phyloP scores from a whole-genome alignment of 345 rosid species.

The Dipteronia sinensis region DNA sequence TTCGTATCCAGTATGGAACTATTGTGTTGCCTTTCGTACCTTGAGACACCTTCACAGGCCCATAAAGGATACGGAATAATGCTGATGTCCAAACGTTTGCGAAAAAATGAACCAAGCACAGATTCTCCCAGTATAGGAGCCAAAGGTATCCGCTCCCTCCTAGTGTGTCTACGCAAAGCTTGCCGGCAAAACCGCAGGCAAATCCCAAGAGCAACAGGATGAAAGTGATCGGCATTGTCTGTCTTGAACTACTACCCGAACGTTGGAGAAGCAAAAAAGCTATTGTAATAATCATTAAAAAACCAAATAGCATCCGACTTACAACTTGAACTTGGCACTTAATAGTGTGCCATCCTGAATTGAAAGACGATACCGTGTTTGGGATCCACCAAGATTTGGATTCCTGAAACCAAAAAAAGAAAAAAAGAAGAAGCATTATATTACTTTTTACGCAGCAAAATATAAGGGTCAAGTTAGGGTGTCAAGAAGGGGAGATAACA shows the following conservation, averaged over 20 bases:
- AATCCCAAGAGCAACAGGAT: slow-evolving; percentile 67
- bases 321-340: slow-evolving; percentile 64
- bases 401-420: slow-evolving; percentile 38
- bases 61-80: slow-evolving; percentile 53
- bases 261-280: slow-evolving; percentile 69
- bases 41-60: slow-evolving; percentile 44
- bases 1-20: slow-evolving; percentile 68
- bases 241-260: slow-evolving; percentile 47
- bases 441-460: too few relatives aligned
- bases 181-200: slow-evolving; percentile 73
- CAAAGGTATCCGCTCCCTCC: slow-evolving; percentile 79
- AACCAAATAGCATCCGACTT: slow-evolving; percentile 65
- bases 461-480: too few relatives aligned
- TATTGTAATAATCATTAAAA: slow-evolving; percentile 56
- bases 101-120: slow-evolving; percentile 68
- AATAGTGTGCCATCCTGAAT: slow-evolving; percentile 44
- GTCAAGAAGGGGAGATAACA: too few relatives aligned
- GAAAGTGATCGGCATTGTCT: slow-evolving; percentile 71
- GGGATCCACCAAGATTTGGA: slow-evolving; percentile 78
- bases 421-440: not conserved
- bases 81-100: slow-evolving; percentile 44
- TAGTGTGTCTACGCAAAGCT: slow-evolving; percentile 76
- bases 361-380: slow-evolving; percentile 50
- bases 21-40: slow-evolving; percentile 18
- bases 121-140: slow-evolving; percentile 72